These are phyloP conservation scores for Viola pubescens DNA, from an alignment of 441 rosid genomes.

Conservation along the genomic window DNA sequence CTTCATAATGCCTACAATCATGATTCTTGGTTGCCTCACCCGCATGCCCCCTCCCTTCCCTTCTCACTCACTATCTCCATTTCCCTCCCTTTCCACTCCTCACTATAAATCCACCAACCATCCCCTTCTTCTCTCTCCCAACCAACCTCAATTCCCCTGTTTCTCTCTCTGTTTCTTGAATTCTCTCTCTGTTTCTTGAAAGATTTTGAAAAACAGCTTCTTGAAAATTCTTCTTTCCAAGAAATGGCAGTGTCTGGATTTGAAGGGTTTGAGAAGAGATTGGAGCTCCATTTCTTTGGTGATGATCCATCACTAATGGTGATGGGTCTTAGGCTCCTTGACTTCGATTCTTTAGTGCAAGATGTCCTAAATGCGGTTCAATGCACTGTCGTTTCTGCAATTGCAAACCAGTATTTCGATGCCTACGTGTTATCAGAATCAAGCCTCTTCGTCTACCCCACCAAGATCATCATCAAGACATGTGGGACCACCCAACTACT, in stretches of 20 bases:
- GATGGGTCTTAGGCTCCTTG: slow-evolving; percentile 72
- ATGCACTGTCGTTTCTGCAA: slow-evolving; percentile 88
- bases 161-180: not conserved
- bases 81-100: slow-evolving; percentile 23
- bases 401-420: slow-evolving; percentile 69
- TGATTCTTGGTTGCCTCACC: slow-evolving; percentile 93
- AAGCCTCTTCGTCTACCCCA: slow-evolving; percentile 84
- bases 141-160: slow-evolving; percentile 20
- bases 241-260: slow-evolving; percentile 83
- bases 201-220: no score
- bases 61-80: slow-evolving; percentile 18
- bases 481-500: slow-evolving; percentile 96
- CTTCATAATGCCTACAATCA: slow-evolving; percentile 91
- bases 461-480: slow-evolving; percentile 89
- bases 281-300: slow-evolving; percentile 76
- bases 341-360: slow-evolving; percentile 55
- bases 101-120: slow-evolving; percentile 33
- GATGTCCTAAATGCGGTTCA: slow-evolving; percentile 58
- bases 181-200: slow-evolving; percentile 8
- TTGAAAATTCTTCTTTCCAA: not conserved
- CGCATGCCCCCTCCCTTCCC: slow-evolving; percentile 61
- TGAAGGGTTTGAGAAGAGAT: slow-evolving; percentile 93
- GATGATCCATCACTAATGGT: slow-evolving; percentile 26
- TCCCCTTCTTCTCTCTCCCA: slow-evolving; percentile 39
- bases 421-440: slow-evolving; percentile 94